Evolutionary conservation across 2,329 filamentous ascomycete genomes (phyloP), one percentile per base, ranked within the genome.

Genomic region (Thermomyces lanuginosus): DNA sequence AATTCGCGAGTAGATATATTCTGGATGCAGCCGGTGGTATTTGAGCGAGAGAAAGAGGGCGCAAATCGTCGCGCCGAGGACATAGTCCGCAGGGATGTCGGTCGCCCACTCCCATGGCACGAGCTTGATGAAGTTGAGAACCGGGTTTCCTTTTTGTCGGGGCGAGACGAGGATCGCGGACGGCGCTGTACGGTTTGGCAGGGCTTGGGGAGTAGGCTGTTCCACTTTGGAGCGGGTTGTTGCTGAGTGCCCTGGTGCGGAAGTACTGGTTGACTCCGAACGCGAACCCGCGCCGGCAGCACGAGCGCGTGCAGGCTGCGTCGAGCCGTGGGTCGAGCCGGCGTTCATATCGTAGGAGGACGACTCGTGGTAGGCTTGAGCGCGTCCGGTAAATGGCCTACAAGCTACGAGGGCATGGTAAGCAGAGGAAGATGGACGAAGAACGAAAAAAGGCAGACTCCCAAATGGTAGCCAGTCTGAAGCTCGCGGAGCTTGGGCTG

Each of bases 1-100:
- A 40, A 98, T 91, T 31, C 89, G 77, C 13, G 77, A 83, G 59
- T 95, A 95, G 43, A 98, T 82, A 60, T 98, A 98, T 55, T 98
- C 89, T 1, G 89, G 89, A 47, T 98, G 89, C 27, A 98, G 66
- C 15, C 86, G 81, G 53, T 98, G 89, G 53, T 98, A 98, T 53
- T 95, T 98, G 29, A 98, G 67, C 24, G 81, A 91, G 21, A 98
- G 61, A 48, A 95, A 98, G 4, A 98, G 64, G 1, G 81, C 84
- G 44, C 86, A 92, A 5, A 84, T 92, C 0, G 83, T 92, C 21
- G 69, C 49, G 0, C 89, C 86, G 24, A 95, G 63, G 6, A 86
- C 76, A 50, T 91, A 98, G 56, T 98, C 89, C 16, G 86, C 81
- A 1, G 78, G 76, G n/a, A 92, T 92, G 45, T 95, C 86, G n/a